Evolutionary conservation across 75 land plant genomes (phyloP).

Genomic region (Selaginella tamariscina): DNA sequence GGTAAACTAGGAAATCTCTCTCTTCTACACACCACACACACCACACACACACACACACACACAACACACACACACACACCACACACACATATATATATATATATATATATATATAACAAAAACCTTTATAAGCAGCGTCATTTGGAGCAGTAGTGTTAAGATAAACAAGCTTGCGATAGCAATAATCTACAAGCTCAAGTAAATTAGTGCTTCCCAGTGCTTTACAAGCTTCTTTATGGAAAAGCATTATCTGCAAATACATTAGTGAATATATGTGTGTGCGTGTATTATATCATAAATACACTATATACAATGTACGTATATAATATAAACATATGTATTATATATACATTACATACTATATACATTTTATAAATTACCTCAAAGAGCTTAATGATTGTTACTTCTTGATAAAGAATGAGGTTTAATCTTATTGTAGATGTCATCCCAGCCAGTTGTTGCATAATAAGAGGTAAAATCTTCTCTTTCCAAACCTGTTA

Average conservation of each 20-base stretch:
- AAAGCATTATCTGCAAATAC: slow-evolving; percentile 25
- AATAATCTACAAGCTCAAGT: slow-evolving; percentile 34
- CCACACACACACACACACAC: too few relatives aligned
- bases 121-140: slow-evolving; percentile 31
- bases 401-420: slow-evolving; percentile 23
- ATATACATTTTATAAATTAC: slow-evolving; percentile 12
- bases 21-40: too few relatives aligned
- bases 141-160: slow-evolving; percentile 28
- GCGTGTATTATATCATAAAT: too few relatives aligned
- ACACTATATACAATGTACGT: too few relatives aligned
- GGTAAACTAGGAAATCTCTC: too few relatives aligned
- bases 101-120: neutral
- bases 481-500: slow-evolving; percentile 31
- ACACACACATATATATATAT: too few relatives aligned
- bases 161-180: slow-evolving; percentile 33
- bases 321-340: too few relatives aligned
- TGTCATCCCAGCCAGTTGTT: slow-evolving; percentile 13
- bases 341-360: neutral
- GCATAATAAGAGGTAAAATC: slow-evolving; percentile 18
- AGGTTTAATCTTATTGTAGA: slow-evolving; percentile 23
- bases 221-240: slow-evolving; percentile 31
- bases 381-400: slow-evolving; percentile 33
- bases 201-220: slow-evolving; percentile 25
- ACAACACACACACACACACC: too few relatives aligned
- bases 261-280: neutral